These are phyloP conservation scores for Epithele typhae DNA, from an alignment of 768 basidiomycete species.

Conservation along the genomic window DNA sequence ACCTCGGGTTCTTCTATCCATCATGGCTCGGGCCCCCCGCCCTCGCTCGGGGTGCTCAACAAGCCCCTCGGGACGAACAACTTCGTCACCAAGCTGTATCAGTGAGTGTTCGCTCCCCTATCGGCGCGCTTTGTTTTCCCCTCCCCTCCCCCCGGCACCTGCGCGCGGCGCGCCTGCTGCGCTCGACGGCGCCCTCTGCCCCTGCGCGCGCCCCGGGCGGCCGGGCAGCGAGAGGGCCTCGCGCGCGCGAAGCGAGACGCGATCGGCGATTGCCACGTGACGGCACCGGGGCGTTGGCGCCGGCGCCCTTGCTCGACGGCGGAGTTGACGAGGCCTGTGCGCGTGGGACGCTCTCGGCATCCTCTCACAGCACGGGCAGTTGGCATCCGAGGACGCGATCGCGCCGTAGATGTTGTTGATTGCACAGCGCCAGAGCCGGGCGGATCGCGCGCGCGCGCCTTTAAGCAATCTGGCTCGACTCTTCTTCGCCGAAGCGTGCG, in stretches of 20 bases:
- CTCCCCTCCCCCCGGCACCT: background rate
- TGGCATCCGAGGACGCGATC: too few relatives aligned
- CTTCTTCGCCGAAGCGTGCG: background rate
- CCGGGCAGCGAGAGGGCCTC: background rate
- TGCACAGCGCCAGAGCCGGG: too few relatives aligned
- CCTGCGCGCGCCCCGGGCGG: background rate
- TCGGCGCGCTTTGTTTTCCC: background rate
- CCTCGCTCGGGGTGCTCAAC: conserved; percentile 49
- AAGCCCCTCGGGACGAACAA: conserved; percentile 72
- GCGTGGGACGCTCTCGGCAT: too few relatives aligned
- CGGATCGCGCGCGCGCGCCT: too few relatives aligned
- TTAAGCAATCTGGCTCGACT: background rate
- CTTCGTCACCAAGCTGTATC: conserved; percentile 86
- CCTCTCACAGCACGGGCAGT: too few relatives aligned
- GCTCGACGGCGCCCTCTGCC: background rate
- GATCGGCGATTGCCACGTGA: too few relatives aligned
- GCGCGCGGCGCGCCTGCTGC: too few relatives aligned
- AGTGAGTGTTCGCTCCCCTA: conserved; percentile 42
- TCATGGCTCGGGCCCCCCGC: conserved; percentile 14
- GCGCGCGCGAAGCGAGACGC: too few relatives aligned
- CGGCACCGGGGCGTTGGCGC: too few relatives aligned
- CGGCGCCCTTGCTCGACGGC: too few relatives aligned
- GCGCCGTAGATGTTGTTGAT: too few relatives aligned
- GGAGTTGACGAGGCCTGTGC: too few relatives aligned
- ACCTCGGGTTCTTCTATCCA: conserved; percentile 15